Conservation (phyloP, 192 early-diverging fungal species). For the Rhizophagus clarus region DNA sequence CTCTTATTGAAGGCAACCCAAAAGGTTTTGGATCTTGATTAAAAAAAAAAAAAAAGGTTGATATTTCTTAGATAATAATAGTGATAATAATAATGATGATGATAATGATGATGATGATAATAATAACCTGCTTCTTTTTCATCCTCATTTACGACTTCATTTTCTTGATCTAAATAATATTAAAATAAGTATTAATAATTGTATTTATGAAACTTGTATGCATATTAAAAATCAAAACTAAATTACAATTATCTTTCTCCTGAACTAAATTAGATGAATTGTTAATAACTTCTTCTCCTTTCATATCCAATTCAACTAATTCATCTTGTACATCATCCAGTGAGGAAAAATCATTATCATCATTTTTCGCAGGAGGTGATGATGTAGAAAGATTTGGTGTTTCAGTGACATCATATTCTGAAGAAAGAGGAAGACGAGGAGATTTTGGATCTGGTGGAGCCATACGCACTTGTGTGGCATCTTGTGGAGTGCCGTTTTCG, state of each 20-base stretch:
- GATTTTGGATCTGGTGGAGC: slow-evolving; percentile 31
- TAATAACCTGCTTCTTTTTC: slow-evolving; percentile 23
- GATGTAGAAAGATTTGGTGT: background rate
- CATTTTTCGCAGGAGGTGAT: background rate
- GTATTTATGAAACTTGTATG: background rate
- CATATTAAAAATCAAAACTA: background rate
- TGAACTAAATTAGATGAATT: background rate
- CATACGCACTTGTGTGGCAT: slow-evolving; percentile 25
- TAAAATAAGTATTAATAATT: background rate
- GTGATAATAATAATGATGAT: too few species aligned
- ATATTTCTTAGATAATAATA: background rate
- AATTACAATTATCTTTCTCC: slow-evolving; percentile 3
- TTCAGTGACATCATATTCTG: background rate
- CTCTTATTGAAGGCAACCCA: slow-evolving; percentile 85
- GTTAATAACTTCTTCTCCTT: slow-evolving; percentile 1
- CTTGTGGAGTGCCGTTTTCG: background rate
- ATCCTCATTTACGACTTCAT: background rate
- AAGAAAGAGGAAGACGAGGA: slow-evolving; percentile 15
- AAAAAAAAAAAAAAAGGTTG: background rate
- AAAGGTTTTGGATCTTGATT: slow-evolving; percentile 56
- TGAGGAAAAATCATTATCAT: background rate
- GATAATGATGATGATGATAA: too few species aligned
- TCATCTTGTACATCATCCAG: slow-evolving; percentile 7
- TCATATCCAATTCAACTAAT: background rate
- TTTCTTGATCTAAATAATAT: background rate